A percentile compares a stretch with the other conserved stretches of the same genome.
phyloP scores from a whole-genome alignment of 106 monocot genomes.

The Triglochin maritima region DNA sequence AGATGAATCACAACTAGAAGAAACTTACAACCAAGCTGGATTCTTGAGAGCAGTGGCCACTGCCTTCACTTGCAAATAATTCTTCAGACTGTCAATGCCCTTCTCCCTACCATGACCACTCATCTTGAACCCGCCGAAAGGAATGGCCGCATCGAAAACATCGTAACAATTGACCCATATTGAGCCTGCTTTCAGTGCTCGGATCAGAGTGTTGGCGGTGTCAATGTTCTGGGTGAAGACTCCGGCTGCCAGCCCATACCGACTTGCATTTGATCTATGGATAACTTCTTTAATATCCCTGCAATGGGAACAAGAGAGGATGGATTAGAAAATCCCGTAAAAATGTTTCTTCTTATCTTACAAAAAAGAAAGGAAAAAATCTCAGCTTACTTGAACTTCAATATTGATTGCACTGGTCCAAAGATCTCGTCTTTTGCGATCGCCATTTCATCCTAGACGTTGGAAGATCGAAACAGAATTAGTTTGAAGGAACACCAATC shows the following conservation, averaged over 20 bases:
- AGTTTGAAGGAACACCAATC: background rate
- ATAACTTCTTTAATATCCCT: conserved; percentile 90
- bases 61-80: conserved; percentile 75
- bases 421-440: conserved; percentile 92
- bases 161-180: conserved; percentile 89
- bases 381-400: conserved; percentile 78
- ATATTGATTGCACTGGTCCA: conserved; percentile 84
- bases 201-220: conserved; percentile 67
- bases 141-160: conserved; percentile 77
- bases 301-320: conserved; percentile 1
- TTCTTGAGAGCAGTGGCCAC: conserved; percentile 67
- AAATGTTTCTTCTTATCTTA: background rate
- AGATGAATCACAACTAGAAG: background rate
- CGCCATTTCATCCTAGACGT: conserved; percentile 55
- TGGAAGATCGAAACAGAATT: background rate
- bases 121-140: conserved; percentile 95
- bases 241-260: conserved; percentile 74
- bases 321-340: background rate
- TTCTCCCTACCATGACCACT: conserved; percentile 86
- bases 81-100: conserved; percentile 77
- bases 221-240: conserved; percentile 72
- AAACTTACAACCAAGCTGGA: conserved; percentile 59
- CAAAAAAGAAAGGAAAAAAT: background rate
- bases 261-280: conserved; percentile 42
- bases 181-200: conserved; percentile 53